Evolutionary conservation across 495 filamentous ascomycete genomes (phyloP).

Genomic region (Cairneyella variabilis): DNA sequence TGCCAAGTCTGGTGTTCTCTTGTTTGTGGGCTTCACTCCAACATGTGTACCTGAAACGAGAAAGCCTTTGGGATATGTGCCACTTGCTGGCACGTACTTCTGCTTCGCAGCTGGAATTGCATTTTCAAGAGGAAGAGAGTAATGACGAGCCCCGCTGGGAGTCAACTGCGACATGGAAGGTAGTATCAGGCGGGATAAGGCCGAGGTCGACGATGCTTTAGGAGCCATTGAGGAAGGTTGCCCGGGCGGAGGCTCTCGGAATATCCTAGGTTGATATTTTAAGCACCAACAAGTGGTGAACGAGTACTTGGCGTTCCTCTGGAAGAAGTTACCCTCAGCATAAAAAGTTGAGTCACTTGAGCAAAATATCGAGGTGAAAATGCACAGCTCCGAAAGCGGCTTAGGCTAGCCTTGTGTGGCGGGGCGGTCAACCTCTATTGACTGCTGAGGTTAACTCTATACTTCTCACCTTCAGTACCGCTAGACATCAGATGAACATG

Average conservation of each 20-base stretch:
- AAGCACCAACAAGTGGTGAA: neutral
- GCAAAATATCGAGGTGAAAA: neutral
- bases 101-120: slow-evolving; percentile 69
- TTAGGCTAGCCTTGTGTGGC: slow-evolving; percentile 1
- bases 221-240: slow-evolving; percentile 20
- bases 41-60: slow-evolving; percentile 81
- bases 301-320: neutral
- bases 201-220: slow-evolving; percentile 8
- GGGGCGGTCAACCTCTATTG: no score
- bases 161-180: slow-evolving; percentile 9
- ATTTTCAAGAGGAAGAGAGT: slow-evolving; percentile 59
- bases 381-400: neutral
- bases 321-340: neutral
- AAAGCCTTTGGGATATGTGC: slow-evolving; percentile 89
- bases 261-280: neutral
- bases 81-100: slow-evolving; percentile 83
- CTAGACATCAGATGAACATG: slow-evolving; percentile 9
- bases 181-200: slow-evolving; percentile 17
- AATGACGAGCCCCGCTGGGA: slow-evolving; percentile 27
- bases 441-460: no score
- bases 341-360: neutral
- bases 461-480: no score
- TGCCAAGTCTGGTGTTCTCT: slow-evolving; percentile 81
- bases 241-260: slow-evolving; percentile 1
- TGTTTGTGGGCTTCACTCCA: slow-evolving; percentile 91